A percentile compares a stretch with the other conserved stretches of the same genome.
Evolutionary conservation across 73 alveolate genomes (phyloP).

Genomic region (Tetrahymena thermophila): DNA sequence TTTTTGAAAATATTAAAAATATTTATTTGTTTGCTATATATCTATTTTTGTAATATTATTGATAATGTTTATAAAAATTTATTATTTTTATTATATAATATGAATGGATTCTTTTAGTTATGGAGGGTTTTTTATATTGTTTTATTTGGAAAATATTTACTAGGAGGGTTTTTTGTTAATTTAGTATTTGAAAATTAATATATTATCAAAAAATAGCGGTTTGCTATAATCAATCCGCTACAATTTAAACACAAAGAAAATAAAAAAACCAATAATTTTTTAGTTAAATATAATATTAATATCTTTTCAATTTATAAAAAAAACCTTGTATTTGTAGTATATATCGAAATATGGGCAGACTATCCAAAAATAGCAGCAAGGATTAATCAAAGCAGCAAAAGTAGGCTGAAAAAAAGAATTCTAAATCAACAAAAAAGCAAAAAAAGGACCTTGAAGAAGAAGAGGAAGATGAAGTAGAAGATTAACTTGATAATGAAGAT

Average conservation of each 20-base stretch:
- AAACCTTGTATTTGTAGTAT: background rate
- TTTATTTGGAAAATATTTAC: background rate
- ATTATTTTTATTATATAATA: no score
- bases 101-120: no score
- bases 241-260: background rate
- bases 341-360: background rate
- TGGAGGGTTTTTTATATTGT: background rate
- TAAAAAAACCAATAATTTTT: background rate
- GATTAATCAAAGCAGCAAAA: background rate
- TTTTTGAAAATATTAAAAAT: background rate
- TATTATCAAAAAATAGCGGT: background rate
- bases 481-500: background rate
- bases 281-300: background rate
- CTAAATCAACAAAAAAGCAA: background rate
- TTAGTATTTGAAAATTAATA: background rate
- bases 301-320: background rate
- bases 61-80: no score
- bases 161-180: background rate
- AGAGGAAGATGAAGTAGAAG: background rate
- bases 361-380: background rate
- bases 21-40: no score
- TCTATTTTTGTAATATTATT: no score
- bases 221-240: background rate
- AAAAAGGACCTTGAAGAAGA: background rate
- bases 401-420: background rate